Base-by-base conservation (phyloP, 148 eudicot species). In the Chenopodium formosanum region DNA sequence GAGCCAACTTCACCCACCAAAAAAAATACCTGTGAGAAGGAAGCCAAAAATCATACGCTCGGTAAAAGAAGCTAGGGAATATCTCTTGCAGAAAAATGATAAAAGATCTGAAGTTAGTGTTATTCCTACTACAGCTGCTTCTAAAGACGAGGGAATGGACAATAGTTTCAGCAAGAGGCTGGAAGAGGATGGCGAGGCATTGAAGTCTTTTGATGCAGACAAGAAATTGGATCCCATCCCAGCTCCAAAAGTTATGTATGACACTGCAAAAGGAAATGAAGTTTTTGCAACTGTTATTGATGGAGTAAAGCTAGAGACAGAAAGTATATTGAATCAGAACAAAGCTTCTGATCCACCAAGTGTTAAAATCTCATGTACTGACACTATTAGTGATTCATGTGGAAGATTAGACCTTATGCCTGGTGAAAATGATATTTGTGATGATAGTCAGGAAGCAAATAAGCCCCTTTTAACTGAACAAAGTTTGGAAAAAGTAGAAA, bases 1-100 rank as follows among this genome's bases (percentile, higher is more conserved):
- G 70, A 84, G 78, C 79, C 76, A 87, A 67, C 71, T 70, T 62
- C 64, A 47, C 32, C 20, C 80, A 70, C 76, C 73, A 70, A 77
- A 65, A 62, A 80, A 84, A 83, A 76, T 40, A 74, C 70, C 82
- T 62, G 44, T 73, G 17, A 87, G 85, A 84, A 86, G 80, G 64
- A 92, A 85, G 81, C 88, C 90, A 50, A 91, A 87, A 85, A 82
- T 93, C 79, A 95, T 95, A 83, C 80, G 82, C 53, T 92, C 97
- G 9, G 96, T 90, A 74, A 85, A 86, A 77, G 98, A 95, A 90
- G 97, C 98, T 47, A 91, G 92, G 84, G 93, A 90, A 77, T 95
- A 90, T 83, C 97, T 95, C 70, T 84, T 90, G 60, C 82, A 50
- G 83, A 95, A 85, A 84, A 79, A 79, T 80, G 84, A 75, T 44